Evolutionary conservation across 495 filamentous ascomycete species (phyloP), one percentile per base, ranked within the genome.

Genomic region (Tricharina praecox): DNA sequence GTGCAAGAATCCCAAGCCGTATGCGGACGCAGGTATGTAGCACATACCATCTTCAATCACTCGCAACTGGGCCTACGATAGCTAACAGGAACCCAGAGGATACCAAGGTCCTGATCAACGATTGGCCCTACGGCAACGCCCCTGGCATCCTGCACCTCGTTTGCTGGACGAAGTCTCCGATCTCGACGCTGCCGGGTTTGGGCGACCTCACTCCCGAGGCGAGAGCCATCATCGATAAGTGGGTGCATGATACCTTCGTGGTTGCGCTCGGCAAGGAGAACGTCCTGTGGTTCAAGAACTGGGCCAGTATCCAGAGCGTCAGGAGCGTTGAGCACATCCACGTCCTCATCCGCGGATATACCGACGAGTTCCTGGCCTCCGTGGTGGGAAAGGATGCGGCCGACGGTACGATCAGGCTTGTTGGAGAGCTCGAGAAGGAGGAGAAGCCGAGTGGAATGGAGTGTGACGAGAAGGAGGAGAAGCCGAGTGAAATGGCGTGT

Each of bases 241-340:
- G 85, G 60, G 74, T 95, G 39, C 63, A 70, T 53, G 61, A 64
- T 42, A 75, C 67, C 15, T 93, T 95, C 63, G 69, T 72, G 3
- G 65, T 70, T 35, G 63, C 67, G 10, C 61, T 88, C 46, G 75
- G 66, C 0, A 64, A 68, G 21, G 69, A 75, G 4, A 73, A 71
- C 49, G 82, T 93, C 50, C 50, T 86, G 54, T 95, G 83, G 82
- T 93, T 93, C 59, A 93, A 93, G 71, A 95, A 95, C 58, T 92
- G 82, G 81, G 76, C 76, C 41, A 74, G 73, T n/a, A 62, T 93
- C 59, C 85, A 93, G 67, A 92, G 85, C 61, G 85, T 95, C 40
- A 67, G 80, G 43, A 72, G 76, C 4, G 63, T 93, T 48, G 86
- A 93, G 54, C 86, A 83, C 68, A 66, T 84, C 3, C 79, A 83